phyloP scores from a whole-genome alignment of 257 asterid species.

The Nyctanthes arbortristis region DNA sequence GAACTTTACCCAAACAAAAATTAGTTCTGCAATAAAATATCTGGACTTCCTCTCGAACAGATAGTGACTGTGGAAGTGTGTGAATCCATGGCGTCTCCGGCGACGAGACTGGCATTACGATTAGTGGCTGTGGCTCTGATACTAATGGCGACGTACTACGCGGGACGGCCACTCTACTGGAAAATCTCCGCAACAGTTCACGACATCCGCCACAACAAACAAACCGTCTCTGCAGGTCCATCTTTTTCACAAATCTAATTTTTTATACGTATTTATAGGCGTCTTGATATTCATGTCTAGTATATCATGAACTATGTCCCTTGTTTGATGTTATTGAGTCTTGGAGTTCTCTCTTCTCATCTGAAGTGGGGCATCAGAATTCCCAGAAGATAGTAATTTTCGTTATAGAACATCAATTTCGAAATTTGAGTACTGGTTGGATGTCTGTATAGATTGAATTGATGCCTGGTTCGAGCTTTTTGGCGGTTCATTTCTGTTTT shows the following conservation, averaged over 20 bases:
- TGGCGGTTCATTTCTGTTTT: too few species aligned
- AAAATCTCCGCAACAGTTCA: constrained; percentile 84
- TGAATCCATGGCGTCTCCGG: constrained; percentile 46
- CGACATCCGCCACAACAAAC: constrained; percentile 81
- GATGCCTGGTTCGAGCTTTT: too few species aligned
- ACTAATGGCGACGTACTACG: constrained; percentile 50
- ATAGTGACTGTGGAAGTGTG: constrained; percentile 24
- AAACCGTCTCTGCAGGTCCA: constrained; percentile 78
- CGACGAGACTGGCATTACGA: constrained; percentile 54
- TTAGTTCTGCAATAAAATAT: not conserved
- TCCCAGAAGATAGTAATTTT: too few species aligned
- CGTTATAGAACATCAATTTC: too few species aligned
- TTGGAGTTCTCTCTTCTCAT: too few species aligned
- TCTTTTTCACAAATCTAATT: too few species aligned
- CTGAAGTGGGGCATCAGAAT: too few species aligned
- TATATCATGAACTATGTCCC: not conserved
- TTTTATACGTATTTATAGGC: not conserved
- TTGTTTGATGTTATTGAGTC: not conserved
- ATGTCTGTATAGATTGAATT: too few species aligned
- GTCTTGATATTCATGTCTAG: not conserved
- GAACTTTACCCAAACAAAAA: too few species aligned
- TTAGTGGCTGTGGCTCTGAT: constrained; percentile 33
- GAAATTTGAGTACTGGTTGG: too few species aligned
- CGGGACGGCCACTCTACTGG: constrained; percentile 89
- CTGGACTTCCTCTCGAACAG: not conserved